Evolutionary conservation across 352 stramenopile genomes (phyloP), one percentile per base, ranked within the genome.

Genomic region (Pythium apleroticum): DNA sequence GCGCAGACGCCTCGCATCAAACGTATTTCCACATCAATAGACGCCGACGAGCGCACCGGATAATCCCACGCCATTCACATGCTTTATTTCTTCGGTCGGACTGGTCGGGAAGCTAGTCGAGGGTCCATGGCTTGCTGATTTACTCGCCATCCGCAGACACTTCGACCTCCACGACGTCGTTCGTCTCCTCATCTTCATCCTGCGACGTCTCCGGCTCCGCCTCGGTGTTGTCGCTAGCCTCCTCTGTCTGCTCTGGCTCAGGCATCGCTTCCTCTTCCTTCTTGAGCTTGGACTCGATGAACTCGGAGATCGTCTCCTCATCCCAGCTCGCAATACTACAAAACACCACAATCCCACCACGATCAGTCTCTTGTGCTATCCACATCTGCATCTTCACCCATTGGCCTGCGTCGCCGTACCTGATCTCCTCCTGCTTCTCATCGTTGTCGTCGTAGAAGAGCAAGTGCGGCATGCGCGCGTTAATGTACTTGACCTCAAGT

Each of bases 261-360:
- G 35, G 35, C 35, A 19, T 4, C 11, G 14, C 35, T 12, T 33
- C 25, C 7, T 76, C 66, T 10, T 73, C 57, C 28, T 63, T 56
- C 57, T 77, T 65, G 46, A 91, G 31, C 58, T 91, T 91, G 9
- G 78, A 80, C 24, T 65, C 72, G 46, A 91, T 80, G 54, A 89
- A 90, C 75, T 91, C 82, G 9, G 74, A 73, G 68, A 91, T 89
- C 8, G 82, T 81, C 27, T 86, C 76, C 62, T 91, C 82, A 30
- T 91, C 79, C 82, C 82, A 91, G 52, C 81, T 76, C 39, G 80
- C 77, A 58, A 91, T 83, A 63, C 82, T 91, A 33, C 11, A 45
- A 58, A 22, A 60, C 30, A 5, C 5, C 30, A 9, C 30, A 9
- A 33, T 10, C 30, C 30, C 30, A 33, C 1, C 30, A 33, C 10